Evolutionary conservation across 306 rosid species (phyloP), one percentile per base, ranked within the genome.

Genomic region (Corylus heterophylla): DNA sequence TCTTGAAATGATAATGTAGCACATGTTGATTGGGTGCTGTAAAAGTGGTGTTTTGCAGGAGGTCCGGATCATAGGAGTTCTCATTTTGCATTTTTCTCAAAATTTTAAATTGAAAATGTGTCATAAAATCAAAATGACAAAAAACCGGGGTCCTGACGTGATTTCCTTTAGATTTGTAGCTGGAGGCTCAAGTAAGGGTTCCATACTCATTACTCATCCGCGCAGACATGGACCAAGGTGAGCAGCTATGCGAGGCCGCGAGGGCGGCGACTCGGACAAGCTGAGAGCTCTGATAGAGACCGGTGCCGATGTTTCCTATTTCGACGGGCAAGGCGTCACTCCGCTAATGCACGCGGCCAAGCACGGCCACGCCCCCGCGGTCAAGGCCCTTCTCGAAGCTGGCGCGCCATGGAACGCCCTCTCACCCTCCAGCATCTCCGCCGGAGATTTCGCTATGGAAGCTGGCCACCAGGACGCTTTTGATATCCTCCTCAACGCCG

Each of bases 331-430:
- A 0, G 99, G 98, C 63, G 84, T 93, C 37, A 87, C 84, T 82
- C 97, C 98, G 76, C 93, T 93, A 12, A 93, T 93, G 98, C 91
- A 93, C 86, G 96, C 97, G 1, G 90, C 99, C 71, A 89, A 96
- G 76, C 85, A 80, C 14, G 97, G 96, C 76, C 94, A 96, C 71
- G 90, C 94, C 79, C 54, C 74, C 35, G 78, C 77, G 54, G 74
- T 91, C 69, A 82, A 80, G 82, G 22, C 47, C 70, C 93, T 96
- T 66, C 92, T 93, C 64, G 89, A 90, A 64, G 87, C 89, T 31
- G 98, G 96, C n/a, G 90, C 96, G 8, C 97, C 98, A 3, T 91
- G 99, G 97, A 93, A 93, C 67, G 98, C 94, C n/a, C 93, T 95
- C 64, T 91, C 95, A 78, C 97, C 94, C 5, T 89, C 91, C 87